Evolutionary conservation across 2,329 filamentous ascomycete species (phyloP), one percentile per base, ranked within the genome.

Genomic region (Penicillium sp.): DNA sequence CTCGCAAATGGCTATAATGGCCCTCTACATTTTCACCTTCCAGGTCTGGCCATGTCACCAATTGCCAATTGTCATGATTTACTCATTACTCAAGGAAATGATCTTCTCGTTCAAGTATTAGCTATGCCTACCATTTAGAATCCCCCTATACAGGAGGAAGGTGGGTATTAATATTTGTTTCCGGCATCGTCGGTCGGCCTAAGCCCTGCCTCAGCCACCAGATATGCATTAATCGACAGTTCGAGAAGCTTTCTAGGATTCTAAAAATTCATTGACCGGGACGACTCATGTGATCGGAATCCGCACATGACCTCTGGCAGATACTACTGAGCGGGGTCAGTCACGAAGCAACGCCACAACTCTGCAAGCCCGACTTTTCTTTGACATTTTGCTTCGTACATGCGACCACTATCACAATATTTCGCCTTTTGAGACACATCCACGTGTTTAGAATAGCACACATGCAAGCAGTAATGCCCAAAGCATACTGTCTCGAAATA

Each of bases 231-330:
- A 40, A 40, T 40, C 9, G 36, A 15, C 36, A 4, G 13, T 24
- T 37, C 21, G 4, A 40, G 36, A 26, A 26, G 17, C 13, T n/a
- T 40, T 40, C 6, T 4, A 15, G 21, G 5, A n/a, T 8, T 4
- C n/a, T 10, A n/a, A 26, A n/a, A 15, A 15, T 10, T 26, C n/a
- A 7, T 24, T 26, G 18, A 37, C 15, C 15, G 26, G 27, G n/a
- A 18, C 7, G 5, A n/a, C 46, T 49, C 46, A 49, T 49, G 46
- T 49, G 46, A 49, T 49, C 46, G 46, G 46, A 32, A 40, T 47
- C 7, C 12, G 8, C 24, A 24, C 34, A 32, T 40, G 15, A 39
- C 17, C 24, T 17, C 13, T 4, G 17, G 20, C n/a, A 7, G 21
- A 26, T 17, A 6, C 18, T 17, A 6, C 18, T 40, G 33, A 6